These are phyloP conservation scores for Diacronema lutheri DNA, from an alignment of 78 protist genomes.

Conservation along the genomic window DNA sequence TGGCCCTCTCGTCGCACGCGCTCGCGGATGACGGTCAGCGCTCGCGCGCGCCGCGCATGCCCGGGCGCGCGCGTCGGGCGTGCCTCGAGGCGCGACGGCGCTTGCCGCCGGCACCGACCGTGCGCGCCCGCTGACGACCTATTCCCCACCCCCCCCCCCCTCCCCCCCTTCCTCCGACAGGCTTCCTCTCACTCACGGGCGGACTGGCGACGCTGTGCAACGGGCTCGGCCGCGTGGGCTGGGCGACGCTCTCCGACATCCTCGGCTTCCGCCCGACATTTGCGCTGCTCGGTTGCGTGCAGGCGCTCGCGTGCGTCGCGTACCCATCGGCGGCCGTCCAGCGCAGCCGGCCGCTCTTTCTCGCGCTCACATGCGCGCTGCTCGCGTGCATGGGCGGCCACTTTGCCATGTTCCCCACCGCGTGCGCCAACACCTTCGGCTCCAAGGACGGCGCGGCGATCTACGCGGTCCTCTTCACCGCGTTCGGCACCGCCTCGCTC, in stretches of 20 bases:
- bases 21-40: too few relatives aligned
- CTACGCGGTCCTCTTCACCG: background rate
- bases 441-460: background rate
- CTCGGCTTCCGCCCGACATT: background rate
- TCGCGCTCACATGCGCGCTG: background rate
- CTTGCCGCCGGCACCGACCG: too few relatives aligned
- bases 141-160: too few relatives aligned
- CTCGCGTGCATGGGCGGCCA: constrained; percentile 13
- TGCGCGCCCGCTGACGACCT: too few relatives aligned
- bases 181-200: constrained; percentile 5
- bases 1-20: background rate
- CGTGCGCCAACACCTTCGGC: too few relatives aligned
- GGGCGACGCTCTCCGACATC: background rate
- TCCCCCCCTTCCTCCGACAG: too few relatives aligned
- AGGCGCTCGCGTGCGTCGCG: background rate
- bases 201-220: background rate
- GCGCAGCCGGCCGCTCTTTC: background rate
- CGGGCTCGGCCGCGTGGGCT: background rate
- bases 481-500: background rate
- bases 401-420: background rate
- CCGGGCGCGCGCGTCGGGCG: too few relatives aligned
- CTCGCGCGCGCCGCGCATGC: too few relatives aligned
- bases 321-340: too few relatives aligned
- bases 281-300: background rate
- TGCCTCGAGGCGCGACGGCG: too few relatives aligned